Percentiles rank a stretch among this genome's conserved stretches.
Conservation (phyloP, 2,329 filamentous ascomycete species). For the Colletotrichum siamense region DNA sequence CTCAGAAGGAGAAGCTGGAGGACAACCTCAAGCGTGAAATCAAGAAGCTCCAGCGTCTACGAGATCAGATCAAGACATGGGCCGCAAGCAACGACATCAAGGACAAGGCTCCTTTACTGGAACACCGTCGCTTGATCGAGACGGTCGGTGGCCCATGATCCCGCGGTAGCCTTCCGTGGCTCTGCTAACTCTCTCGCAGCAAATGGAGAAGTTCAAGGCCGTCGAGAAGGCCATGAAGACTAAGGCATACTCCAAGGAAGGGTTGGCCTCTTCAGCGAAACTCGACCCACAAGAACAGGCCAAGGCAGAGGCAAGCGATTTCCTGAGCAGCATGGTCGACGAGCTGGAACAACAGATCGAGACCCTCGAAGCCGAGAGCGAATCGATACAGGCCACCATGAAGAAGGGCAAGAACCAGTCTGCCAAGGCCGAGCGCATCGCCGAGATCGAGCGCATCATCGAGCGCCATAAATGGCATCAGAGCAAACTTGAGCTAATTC, state of each 20-base stretch:
- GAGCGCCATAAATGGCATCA: slow-evolving; percentile 98
- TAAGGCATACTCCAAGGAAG: slow-evolving; percentile 98
- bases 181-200: slow-evolving; percentile 53
- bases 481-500: slow-evolving; percentile 87
- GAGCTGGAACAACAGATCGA: slow-evolving; percentile 95
- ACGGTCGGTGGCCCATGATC: slow-evolving; percentile 67
- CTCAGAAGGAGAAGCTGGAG: slow-evolving; percentile 98
- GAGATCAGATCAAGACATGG: slow-evolving; percentile 99
- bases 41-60: slow-evolving; percentile 97
- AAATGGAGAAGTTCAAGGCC: slow-evolving; percentile 99
- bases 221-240: slow-evolving; percentile 99
- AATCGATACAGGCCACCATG: slow-evolving; percentile 83
- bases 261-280: slow-evolving; percentile 87
- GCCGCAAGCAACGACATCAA: slow-evolving; percentile 98
- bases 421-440: slow-evolving; percentile 84
- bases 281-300: slow-evolving; percentile 98
- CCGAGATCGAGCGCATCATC: slow-evolving; percentile 81
- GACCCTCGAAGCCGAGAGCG: slow-evolving; percentile 86
- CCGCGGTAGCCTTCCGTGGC: slow-evolving; percentile 17
- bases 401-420: slow-evolving; percentile 94
- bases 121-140: slow-evolving; percentile 95
- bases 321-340: slow-evolving; percentile 86
- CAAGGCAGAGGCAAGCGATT: slow-evolving; percentile 86
- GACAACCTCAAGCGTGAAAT: slow-evolving; percentile 99
- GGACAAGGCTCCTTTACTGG: slow-evolving; percentile 94